Conservation (phyloP, 2,329 filamentous ascomycete species). For the Orbilia blumenaviensis region DNA sequence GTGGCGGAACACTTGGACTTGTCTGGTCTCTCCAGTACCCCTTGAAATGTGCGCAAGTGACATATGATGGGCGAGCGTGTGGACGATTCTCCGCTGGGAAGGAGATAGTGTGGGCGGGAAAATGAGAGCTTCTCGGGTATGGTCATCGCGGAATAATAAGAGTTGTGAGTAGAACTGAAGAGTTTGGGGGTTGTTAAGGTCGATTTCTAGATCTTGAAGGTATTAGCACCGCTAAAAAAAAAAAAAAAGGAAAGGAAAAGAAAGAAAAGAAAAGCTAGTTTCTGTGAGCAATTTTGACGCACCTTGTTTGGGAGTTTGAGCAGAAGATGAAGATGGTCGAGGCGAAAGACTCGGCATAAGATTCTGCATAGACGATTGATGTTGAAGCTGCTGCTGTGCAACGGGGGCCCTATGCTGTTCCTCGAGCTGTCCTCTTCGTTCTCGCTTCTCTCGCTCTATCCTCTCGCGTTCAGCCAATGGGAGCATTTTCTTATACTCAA, state of each 20-base stretch:
- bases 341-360: constrained; percentile 68
- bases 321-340: constrained; percentile 31
- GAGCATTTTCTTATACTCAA: constrained; percentile 99
- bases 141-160: constrained; percentile 84
- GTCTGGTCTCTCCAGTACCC: constrained; percentile 83
- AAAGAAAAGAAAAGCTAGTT: too few species aligned
- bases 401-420: constrained; percentile 86
- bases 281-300: background rate
- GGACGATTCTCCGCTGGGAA: constrained; percentile 85
- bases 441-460: constrained; percentile 95
- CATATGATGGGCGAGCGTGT: constrained; percentile 95
- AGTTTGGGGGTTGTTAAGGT: constrained; percentile 89
- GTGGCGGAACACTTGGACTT: constrained; percentile 79
- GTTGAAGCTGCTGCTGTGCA: constrained; percentile 71
- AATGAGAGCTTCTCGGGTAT: constrained; percentile 78
- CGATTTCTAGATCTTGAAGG: constrained; percentile 68
- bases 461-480: constrained; percentile 92
- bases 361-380: constrained; percentile 81
- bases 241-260: too few species aligned
- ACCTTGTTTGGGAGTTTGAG: constrained; percentile 32
- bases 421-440: constrained; percentile 92
- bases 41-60: constrained; percentile 89
- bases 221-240: constrained; percentile 26
- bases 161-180: constrained; percentile 91
- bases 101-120: constrained; percentile 84